Evolutionary conservation across 164 flowering plant genomes (phyloP), one percentile per base, ranked within the genome.

Genomic region (Piper longum): DNA sequence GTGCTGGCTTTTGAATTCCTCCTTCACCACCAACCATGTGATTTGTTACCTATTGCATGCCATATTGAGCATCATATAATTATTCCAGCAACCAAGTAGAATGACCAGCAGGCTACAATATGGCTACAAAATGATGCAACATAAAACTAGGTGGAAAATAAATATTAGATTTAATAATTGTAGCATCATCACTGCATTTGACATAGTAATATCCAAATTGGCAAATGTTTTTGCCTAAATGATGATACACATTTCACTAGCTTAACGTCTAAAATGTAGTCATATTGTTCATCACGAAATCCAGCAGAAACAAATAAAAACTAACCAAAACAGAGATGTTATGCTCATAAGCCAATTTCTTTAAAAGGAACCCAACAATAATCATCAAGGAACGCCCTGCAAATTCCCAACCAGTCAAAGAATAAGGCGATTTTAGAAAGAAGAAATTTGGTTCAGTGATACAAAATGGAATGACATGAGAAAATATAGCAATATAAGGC

Each of bases 351-450:
- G 95, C 97, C 56, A 90, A 62, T 69, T 83, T 85, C 82, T 90
- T 90, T 43, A 90, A 71, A 63, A 87, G 70, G 75, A 62, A 74
- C 7, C 95, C 95, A 66, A 72, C 77, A 61, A 86, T 77, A 67
- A 74, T 64, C 95, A 90, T 90, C 73, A 87, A 72, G 62, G 90
- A 86, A 69, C 65, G 92, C 65, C 97, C 97, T 90, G 76, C 76
- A 72, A 65, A 65, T 62, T 64, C 42, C 45, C 57, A 48, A 42
- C 16, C 51, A 55, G 14, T 26, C 26, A 4, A 48, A 9, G 52
- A 12, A 48, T 12, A 48, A 9, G 52, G 14, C 14, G 1, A 48
- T 12, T 48, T 48, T 2, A 26, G 36, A 26, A 26, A 26, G 36
- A 26, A 26, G 36, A 26, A 26, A 26, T 26, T 0, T 26, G 36